phyloP scores from a whole-genome alignment of 352 stramenopile genomes.

The Phytophthora citricola region DNA sequence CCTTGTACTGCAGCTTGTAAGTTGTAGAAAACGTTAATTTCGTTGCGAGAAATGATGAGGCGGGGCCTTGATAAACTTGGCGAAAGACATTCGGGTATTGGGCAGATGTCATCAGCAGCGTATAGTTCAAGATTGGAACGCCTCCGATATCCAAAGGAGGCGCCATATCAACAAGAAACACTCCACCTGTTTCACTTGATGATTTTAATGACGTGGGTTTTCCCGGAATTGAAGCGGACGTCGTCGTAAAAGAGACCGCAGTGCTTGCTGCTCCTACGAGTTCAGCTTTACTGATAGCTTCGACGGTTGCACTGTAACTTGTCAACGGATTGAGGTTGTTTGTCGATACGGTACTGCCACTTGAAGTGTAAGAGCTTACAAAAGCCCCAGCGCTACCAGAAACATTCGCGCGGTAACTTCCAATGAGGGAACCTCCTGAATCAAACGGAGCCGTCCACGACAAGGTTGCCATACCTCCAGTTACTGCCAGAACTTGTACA shows the following conservation, averaged over 20 bases:
- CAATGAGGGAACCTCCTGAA: slow-evolving; percentile 43
- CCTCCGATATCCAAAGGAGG: slow-evolving; percentile 51
- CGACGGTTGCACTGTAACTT: slow-evolving; percentile 40
- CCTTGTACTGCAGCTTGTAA: slow-evolving; percentile 58
- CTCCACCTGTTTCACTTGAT: slow-evolving; percentile 43
- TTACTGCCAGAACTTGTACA: slow-evolving; percentile 34
- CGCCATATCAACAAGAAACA: slow-evolving; percentile 45
- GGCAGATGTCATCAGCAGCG: slow-evolving; percentile 40
- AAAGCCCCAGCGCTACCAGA: background rate
- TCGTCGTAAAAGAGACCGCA: slow-evolving; percentile 34
- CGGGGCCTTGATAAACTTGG: slow-evolving; percentile 47
- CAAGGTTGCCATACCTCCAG: slow-evolving; percentile 53
- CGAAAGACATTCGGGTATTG: slow-evolving; percentile 47
- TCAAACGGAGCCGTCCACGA: slow-evolving; percentile 54
- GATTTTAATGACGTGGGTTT: slow-evolving; percentile 40
- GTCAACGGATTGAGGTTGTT: slow-evolving; percentile 43
- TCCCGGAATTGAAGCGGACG: slow-evolving; percentile 38
- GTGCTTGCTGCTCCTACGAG: slow-evolving; percentile 33
- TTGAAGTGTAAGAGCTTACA: slow-evolving; percentile 13
- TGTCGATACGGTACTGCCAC: slow-evolving; percentile 3
- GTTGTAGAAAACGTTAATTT: slow-evolving; percentile 47
- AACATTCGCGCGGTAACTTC: slow-evolving; percentile 42
- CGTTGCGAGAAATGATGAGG: slow-evolving; percentile 27
- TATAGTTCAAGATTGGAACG: slow-evolving; percentile 31
- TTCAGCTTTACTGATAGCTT: slow-evolving; percentile 44